Base-by-base conservation (phyloP, 306 rosid genomes). In the Quercus variabilis region DNA sequence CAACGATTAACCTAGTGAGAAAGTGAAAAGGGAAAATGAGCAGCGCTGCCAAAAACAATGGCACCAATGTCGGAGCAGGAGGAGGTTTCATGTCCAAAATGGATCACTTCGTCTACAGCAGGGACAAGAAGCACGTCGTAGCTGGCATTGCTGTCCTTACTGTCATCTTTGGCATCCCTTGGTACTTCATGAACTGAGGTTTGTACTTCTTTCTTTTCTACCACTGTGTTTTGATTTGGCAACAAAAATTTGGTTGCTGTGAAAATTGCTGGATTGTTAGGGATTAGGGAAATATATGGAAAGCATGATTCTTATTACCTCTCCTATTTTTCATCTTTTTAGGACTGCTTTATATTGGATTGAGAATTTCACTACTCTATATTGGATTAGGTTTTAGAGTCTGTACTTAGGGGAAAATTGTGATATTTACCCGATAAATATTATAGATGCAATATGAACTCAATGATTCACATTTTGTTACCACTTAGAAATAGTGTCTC, bases 51-150 rank as follows among this genome's bases (percentile, higher is more conserved):
- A 91, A 90, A 78, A 80, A 67, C 56, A 76, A 65, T 33, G 35
- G 35, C 35, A 33, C 35, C 6, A 76, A 84, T 6, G 83, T 86
- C 0, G 85, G 87, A 18, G 81, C 76, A 11, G 80, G 82, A 56
- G 76, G 79, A 35, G 87, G 86, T 6, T 94, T 94, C 60, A 84
- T 91, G 83, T 84, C 91, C 4, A 91, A n/a, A 41, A 52, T 91
- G 85, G 89, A 92, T 77, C 90, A 80, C 84, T 84, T 78, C 52
- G 74, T 94, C 11, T 89, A 94, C 76, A 94, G 97, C 65, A 95
- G 99, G 1, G 97, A 94, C 3, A 94, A 92, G 76, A 94, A 91
- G 74, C 99, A 94, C 65, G 95, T 94, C 41, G 55, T 83, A 43
- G 88, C 79, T 23, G 99, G 97, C 74, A 74, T 94, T 79, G 94